Evolutionary conservation across 2,329 filamentous ascomycete species (phyloP).

Genomic region (Cercospora sesami): DNA sequence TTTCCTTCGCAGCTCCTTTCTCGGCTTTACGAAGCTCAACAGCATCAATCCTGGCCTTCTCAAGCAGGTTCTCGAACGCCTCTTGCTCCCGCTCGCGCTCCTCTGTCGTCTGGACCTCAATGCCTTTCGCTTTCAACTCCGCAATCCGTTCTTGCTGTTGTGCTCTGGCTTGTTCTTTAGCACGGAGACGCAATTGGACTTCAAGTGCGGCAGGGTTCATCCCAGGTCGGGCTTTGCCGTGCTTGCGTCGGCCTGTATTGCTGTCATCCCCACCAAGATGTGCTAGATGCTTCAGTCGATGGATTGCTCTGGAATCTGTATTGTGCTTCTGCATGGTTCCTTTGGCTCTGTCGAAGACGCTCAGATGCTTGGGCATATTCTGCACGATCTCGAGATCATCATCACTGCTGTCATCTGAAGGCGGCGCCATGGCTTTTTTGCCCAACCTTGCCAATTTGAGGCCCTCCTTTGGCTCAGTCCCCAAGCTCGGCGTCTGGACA

Average conservation of each 20-base stretch:
- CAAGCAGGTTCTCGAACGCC: constrained; percentile 83
- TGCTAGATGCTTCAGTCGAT: constrained; percentile 39
- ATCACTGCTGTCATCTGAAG: constrained; percentile 44
- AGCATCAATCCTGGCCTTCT: constrained; percentile 78
- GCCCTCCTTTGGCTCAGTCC: constrained; percentile 19
- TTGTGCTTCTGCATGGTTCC: constrained; percentile 24
- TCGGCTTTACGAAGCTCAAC: constrained; percentile 77
- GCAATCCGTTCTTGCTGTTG: constrained; percentile 78
- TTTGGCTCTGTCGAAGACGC: constrained; percentile 43
- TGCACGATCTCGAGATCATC: constrained; percentile 66
- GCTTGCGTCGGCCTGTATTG: constrained; percentile 54
- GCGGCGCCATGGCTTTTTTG: constrained; percentile 28
- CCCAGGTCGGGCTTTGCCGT: constrained; percentile 58
- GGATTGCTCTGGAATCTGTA: constrained; percentile 37
- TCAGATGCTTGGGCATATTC: constrained; percentile 35
- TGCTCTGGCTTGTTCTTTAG: constrained; percentile 73
- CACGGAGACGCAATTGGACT: constrained; percentile 65
- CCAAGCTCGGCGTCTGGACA: not conserved
- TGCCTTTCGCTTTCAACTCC: constrained; percentile 73
- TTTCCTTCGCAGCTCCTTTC: constrained; percentile 68
- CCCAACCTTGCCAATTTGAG: constrained; percentile 40
- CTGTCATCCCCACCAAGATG: constrained; percentile 39
- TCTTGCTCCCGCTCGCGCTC: constrained; percentile 80
- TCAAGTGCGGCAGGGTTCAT: constrained; percentile 73
- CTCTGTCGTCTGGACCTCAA: constrained; percentile 79